Evolutionary conservation across 352 stramenopile genomes (phyloP).

Genomic region (Globisporangium carolinianum): DNA sequence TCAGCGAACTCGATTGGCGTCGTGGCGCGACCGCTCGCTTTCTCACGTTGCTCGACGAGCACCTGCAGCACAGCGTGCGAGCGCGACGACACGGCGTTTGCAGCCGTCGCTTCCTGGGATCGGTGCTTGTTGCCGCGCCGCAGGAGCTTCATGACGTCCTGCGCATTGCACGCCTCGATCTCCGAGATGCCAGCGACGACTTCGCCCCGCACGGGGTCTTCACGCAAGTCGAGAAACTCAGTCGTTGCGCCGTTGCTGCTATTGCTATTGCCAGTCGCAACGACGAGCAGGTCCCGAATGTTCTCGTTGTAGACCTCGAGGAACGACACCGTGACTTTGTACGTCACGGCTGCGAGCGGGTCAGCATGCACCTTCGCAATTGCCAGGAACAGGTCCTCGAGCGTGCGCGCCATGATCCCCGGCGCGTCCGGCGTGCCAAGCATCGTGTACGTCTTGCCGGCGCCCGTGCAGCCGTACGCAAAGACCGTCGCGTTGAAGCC

Average conservation of each 20-base stretch:
- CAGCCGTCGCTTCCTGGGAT: slow-evolving; percentile 83
- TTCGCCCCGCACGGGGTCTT: slow-evolving; percentile 83
- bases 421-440: slow-evolving; percentile 73
- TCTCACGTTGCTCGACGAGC: slow-evolving; percentile 67
- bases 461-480: slow-evolving; percentile 85
- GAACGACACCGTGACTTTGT: slow-evolving; percentile 82
- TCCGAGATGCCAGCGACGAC: slow-evolving; percentile 84
- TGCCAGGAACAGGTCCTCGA: slow-evolving; percentile 80
- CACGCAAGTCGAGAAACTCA: slow-evolving; percentile 69
- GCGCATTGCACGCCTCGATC: slow-evolving; percentile 64
- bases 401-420: slow-evolving; percentile 85
- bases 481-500: slow-evolving; percentile 91
- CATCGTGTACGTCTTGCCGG: slow-evolving; percentile 91
- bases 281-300: slow-evolving; percentile 82
- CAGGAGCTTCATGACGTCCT: slow-evolving; percentile 85
- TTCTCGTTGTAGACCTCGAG: slow-evolving; percentile 93
- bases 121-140: slow-evolving; percentile 81
- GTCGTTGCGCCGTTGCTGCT: neutral
- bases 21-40: slow-evolving; percentile 3
- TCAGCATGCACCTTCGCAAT: slow-evolving; percentile 37
- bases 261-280: slow-evolving; percentile 1
- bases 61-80: slow-evolving; percentile 89
- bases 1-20: slow-evolving; percentile 4
- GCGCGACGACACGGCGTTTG: slow-evolving; percentile 84
- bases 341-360: slow-evolving; percentile 24